phyloP scores from a whole-genome alignment of 345 rosid genomes.

The Arabis alpina region DNA sequence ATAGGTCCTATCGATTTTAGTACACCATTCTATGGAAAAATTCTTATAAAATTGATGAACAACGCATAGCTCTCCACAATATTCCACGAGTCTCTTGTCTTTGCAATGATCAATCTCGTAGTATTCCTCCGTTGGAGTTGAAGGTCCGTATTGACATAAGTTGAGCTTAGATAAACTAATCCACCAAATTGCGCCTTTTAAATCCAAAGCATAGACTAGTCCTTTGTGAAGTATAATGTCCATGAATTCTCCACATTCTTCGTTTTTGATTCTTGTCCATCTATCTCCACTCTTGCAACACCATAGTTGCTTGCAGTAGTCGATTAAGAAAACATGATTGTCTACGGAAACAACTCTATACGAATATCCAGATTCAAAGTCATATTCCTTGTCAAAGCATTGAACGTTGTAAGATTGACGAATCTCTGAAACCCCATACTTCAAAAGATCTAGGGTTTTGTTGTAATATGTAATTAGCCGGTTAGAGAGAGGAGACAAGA shows the following conservation, averaged over 20 bases:
- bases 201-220: constrained; percentile 2
- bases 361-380: background rate
- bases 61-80: constrained; percentile 5
- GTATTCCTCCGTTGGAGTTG: background rate
- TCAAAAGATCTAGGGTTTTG: background rate
- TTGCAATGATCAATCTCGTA: background rate
- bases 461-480: background rate
- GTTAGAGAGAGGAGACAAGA: background rate
- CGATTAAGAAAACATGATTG: background rate
- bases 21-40: rapidly evolving
- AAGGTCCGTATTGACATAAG: background rate
- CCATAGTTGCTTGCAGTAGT: background rate
- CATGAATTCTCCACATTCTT: background rate
- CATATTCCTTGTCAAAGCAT: background rate
- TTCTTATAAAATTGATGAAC: background rate
- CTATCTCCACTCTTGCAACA: background rate
- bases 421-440: constrained; percentile 5
- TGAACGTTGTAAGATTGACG: background rate
- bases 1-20: background rate
- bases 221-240: constrained; percentile 9
- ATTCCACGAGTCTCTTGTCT: constrained; percentile 20
- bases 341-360: background rate
- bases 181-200: constrained; percentile 8
- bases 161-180: background rate
- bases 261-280: background rate